These are phyloP conservation scores for Hippophae tibetana DNA, from an alignment of 306 rosid species.

Conservation along the genomic window DNA sequence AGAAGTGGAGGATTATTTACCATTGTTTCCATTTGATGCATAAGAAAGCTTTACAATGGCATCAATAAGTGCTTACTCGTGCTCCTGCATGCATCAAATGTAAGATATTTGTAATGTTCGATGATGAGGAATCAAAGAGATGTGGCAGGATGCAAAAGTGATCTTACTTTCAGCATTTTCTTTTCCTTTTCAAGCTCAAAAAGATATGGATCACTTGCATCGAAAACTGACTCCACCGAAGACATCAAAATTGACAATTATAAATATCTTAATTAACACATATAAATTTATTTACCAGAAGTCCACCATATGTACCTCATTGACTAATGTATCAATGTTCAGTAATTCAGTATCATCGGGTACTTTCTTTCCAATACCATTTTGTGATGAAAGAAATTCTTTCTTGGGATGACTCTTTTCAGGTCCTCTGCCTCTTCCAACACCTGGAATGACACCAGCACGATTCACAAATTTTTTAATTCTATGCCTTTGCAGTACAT, in stretches of 20 bases:
- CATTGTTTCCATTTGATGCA: constrained; percentile 80
- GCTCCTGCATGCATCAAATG: constrained; percentile 47
- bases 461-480: constrained; percentile 36
- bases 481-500: constrained; percentile 40
- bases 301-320: constrained; percentile 55
- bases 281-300: constrained; percentile 9
- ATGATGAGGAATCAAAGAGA: background rate
- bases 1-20: constrained; percentile 38
- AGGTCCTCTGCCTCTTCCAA: constrained; percentile 68
- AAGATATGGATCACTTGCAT: constrained; percentile 48
- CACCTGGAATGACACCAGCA: constrained; percentile 30
- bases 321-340: constrained; percentile 65
- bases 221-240: constrained; percentile 69
- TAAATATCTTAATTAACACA: background rate
- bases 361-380: constrained; percentile 52
- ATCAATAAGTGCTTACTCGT: constrained; percentile 68
- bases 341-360: constrained; percentile 65
- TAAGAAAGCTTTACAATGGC: constrained; percentile 71
- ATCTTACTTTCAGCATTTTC: constrained; percentile 66
- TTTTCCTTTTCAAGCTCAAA: constrained; percentile 70
- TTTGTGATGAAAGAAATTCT: constrained; percentile 48
- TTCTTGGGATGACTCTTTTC: constrained; percentile 43
- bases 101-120: background rate
- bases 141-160: background rate
- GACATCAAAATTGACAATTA: constrained; percentile 3